phyloP scores from a whole-genome alignment of 371 early-diverging fungal species.

The Mucor velutinosus region DNA sequence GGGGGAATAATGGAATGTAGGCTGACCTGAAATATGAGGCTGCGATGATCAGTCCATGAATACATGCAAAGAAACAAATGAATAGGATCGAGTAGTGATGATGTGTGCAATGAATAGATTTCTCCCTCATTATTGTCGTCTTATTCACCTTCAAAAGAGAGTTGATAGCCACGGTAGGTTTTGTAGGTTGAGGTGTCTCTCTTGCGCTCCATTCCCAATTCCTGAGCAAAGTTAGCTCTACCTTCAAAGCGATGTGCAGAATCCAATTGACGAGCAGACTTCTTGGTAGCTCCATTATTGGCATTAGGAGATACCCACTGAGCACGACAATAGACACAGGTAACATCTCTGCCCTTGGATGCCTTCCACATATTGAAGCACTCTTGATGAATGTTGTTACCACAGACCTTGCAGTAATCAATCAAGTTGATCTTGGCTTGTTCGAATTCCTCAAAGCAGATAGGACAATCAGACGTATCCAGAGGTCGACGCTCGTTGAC shows the following conservation, averaged over 20 bases:
- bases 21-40: too few relatives aligned
- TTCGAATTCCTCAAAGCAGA: conserved; percentile 44
- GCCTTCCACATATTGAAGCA: conserved; percentile 35
- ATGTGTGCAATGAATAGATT: too few relatives aligned
- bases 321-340: conserved; percentile 46
- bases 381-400: conserved; percentile 41
- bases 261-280: neutral
- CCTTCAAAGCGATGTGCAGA: conserved; percentile 9
- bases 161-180: neutral
- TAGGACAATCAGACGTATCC: conserved; percentile 42
- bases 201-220: conserved; percentile 19
- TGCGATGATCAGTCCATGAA: too few relatives aligned
- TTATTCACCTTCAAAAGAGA: neutral
- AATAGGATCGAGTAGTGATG: too few relatives aligned
- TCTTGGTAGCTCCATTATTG: neutral
- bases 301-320: conserved; percentile 18
- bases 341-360: conserved; percentile 16
- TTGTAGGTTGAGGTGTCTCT: conserved; percentile 27
- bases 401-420: conserved; percentile 34
- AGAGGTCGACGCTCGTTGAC: conserved; percentile 24
- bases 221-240: conserved; percentile 27
- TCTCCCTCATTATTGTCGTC: neutral
- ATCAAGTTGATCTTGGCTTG: conserved; percentile 18
- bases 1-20: too few relatives aligned
- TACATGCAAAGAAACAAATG: too few relatives aligned